These are phyloP conservation scores for Globisporangium cederbergense DNA, from an alignment of 352 stramenopile species.

Conservation along the genomic window DNA sequence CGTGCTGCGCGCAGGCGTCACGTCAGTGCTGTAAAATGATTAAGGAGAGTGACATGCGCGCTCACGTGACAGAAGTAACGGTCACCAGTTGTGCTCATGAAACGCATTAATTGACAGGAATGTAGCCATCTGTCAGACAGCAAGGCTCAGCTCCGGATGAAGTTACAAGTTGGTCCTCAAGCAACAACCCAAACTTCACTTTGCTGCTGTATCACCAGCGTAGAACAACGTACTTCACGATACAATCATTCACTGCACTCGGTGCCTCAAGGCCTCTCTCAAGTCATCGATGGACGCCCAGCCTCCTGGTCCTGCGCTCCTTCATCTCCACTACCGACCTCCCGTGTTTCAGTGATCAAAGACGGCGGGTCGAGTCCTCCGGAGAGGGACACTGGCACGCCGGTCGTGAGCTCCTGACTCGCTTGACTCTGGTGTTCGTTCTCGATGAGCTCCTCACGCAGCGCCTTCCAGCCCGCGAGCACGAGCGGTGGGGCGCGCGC, in stretches of 20 bases:
- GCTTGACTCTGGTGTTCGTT: conserved; percentile 15
- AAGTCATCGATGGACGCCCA: no score
- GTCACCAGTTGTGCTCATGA: not conserved
- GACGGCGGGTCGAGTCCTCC: conserved; percentile 3
- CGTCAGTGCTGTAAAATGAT: no score
- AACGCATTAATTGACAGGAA: not conserved
- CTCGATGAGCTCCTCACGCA: conserved; percentile 23
- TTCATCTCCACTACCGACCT: not conserved
- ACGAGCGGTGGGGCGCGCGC: conserved; percentile 12
- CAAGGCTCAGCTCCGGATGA: not conserved
- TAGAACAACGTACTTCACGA: no score
- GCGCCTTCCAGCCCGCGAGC: conserved; percentile 23
- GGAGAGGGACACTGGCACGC: not conserved
- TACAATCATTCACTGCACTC: no score
- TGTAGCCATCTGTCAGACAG: conserved; percentile 4
- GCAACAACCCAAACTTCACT: no score
- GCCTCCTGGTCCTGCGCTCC: not conserved
- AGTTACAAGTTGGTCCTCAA: no score
- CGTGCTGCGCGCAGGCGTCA: no score
- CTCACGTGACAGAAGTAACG: no score
- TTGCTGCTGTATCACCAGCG: no score
- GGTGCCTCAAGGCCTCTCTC: no score
- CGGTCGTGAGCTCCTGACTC: not conserved
- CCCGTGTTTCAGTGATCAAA: not conserved
- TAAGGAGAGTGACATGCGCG: no score